Percentiles rank a stretch among this genome's conserved stretches.
phyloP scores from a whole-genome alignment of 2,329 filamentous ascomycete species.

The Penicillium sp. region DNA sequence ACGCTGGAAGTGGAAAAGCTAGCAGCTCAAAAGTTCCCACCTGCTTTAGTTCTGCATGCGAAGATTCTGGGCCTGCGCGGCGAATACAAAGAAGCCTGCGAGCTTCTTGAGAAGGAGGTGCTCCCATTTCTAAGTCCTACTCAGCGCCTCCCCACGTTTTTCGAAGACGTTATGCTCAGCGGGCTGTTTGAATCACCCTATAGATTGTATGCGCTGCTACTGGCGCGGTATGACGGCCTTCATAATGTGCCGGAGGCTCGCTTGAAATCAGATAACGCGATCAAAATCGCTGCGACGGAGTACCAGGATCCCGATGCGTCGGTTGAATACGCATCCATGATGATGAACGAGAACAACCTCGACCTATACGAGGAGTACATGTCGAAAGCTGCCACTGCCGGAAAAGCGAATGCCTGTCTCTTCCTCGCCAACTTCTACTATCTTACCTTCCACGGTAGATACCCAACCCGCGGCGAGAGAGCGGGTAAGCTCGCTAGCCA shows the following conservation, averaged over 20 bases:
- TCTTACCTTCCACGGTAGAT: slow-evolving; percentile 27
- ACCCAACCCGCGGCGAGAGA: slow-evolving; percentile 23
- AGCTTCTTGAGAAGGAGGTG: slow-evolving; percentile 27
- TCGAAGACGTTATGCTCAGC: slow-evolving; percentile 11
- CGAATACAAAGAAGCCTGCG: slow-evolving; percentile 20
- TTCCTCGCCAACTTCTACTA: slow-evolving; percentile 40
- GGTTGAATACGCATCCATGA: slow-evolving; percentile 24
- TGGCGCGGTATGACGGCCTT: slow-evolving; percentile 3
- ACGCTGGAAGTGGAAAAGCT: slow-evolving; percentile 23
- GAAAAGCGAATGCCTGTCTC: slow-evolving; percentile 29
- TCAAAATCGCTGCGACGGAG: slow-evolving; percentile 27
- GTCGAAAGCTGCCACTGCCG: slow-evolving; percentile 32
- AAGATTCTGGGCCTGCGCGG: slow-evolving; percentile 25
- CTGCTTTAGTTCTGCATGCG: slow-evolving; percentile 31
- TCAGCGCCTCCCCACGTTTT: neutral
- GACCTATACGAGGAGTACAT: slow-evolving; percentile 37
- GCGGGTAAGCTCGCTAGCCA: neutral
- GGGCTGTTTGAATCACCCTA: slow-evolving; percentile 26
- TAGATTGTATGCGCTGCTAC: slow-evolving; percentile 24
- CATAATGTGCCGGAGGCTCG: slow-evolving; percentile 3
- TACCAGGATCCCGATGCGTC: slow-evolving; percentile 33
- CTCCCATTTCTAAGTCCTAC: slow-evolving; percentile 23
- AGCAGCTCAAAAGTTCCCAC: slow-evolving; percentile 26
- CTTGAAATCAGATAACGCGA: slow-evolving; percentile 19
- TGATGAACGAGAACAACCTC: slow-evolving; percentile 24